A percentile compares a stretch with the other conserved stretches of the same genome.
These are phyloP conservation scores for Mariannaea elegans DNA, from an alignment of 2,329 filamentous ascomycete species.

Conservation along the genomic window DNA sequence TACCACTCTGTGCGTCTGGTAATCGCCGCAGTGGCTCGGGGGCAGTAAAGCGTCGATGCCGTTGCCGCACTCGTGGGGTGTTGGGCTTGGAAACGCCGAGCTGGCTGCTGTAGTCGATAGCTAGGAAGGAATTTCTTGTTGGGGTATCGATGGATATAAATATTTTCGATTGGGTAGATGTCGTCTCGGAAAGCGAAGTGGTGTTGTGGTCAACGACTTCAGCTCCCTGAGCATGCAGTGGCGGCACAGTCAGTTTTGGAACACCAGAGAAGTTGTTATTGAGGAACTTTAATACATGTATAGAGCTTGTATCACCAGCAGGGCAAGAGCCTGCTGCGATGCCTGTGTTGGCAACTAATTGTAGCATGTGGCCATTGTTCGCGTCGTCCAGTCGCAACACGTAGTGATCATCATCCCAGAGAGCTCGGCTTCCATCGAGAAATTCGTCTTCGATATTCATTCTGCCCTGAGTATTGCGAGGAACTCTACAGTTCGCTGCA, in stretches of 20 bases:
- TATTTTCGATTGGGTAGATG: conserved; percentile 1
- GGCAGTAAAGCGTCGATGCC: not conserved
- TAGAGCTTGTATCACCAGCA: no score
- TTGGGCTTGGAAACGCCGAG: not conserved
- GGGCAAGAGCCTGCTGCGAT: no score
- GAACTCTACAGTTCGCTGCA: no score
- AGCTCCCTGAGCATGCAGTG: not conserved
- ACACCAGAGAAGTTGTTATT: not conserved
- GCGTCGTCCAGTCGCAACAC: conserved; percentile 4
- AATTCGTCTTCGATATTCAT: conserved; percentile 22
- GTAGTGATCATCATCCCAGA: not conserved
- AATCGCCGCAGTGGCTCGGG: not conserved
- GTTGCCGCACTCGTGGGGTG: not conserved
- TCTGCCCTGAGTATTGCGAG: not conserved
- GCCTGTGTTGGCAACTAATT: not conserved
- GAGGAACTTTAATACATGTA: not conserved
- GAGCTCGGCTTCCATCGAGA: not conserved
- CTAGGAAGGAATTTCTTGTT: not conserved
- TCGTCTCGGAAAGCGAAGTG: conserved; percentile 16
- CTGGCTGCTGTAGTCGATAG: conserved; percentile 2
- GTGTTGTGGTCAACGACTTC: not conserved
- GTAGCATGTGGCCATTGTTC: conserved; percentile 32
- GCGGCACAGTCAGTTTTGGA: no score
- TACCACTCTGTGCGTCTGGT: conserved; percentile 28
- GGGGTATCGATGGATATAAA: not conserved